A percentile compares a stretch with the other conserved stretches of the same genome.
phyloP scores from a whole-genome alignment of 805 yeast species.

The Blastobotrys americana region DNA sequence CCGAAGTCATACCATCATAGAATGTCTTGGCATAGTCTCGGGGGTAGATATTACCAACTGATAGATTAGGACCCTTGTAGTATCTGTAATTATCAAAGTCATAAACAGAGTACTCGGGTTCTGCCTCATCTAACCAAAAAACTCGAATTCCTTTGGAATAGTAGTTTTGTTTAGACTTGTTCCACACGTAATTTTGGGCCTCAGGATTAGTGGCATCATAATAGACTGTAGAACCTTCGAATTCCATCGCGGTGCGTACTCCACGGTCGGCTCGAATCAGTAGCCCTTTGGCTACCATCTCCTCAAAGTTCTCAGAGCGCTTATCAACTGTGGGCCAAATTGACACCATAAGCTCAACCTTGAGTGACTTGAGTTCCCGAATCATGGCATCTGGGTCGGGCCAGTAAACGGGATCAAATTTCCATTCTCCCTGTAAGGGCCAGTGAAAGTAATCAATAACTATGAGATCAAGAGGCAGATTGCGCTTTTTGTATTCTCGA shows the following conservation, averaged over 20 bases:
- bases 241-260: slow-evolving; percentile 14
- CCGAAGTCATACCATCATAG: slow-evolving; percentile 14
- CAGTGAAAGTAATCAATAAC: slow-evolving; percentile 18
- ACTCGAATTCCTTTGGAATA: slow-evolving; percentile 14
- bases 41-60: slow-evolving; percentile 18
- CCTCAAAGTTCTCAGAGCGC: slow-evolving; percentile 14
- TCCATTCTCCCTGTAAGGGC: slow-evolving; percentile 20
- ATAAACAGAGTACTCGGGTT: slow-evolving; percentile 18
- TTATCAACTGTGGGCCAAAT: slow-evolving; percentile 20
- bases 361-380: slow-evolving; percentile 12
- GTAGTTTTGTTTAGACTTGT: slow-evolving; percentile 14
- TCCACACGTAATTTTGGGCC: slow-evolving; percentile 16
- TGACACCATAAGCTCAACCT: slow-evolving; percentile 18
- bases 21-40: slow-evolving; percentile 16
- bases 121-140: slow-evolving; percentile 21
- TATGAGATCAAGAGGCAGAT: slow-evolving; percentile 17
- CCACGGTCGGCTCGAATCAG: slow-evolving; percentile 18
- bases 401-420: slow-evolving; percentile 17
- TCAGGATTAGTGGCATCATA: slow-evolving; percentile 18
- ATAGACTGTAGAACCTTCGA: slow-evolving; percentile 14
- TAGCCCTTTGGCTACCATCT: slow-evolving; percentile 17
- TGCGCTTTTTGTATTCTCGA: slow-evolving; percentile 13
- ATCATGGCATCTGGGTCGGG: slow-evolving; percentile 21
- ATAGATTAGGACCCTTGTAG: slow-evolving; percentile 13
- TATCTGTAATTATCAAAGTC: slow-evolving; percentile 19